phyloP scores from a whole-genome alignment of 441 rosid species.

The Pelargonium australe region DNA sequence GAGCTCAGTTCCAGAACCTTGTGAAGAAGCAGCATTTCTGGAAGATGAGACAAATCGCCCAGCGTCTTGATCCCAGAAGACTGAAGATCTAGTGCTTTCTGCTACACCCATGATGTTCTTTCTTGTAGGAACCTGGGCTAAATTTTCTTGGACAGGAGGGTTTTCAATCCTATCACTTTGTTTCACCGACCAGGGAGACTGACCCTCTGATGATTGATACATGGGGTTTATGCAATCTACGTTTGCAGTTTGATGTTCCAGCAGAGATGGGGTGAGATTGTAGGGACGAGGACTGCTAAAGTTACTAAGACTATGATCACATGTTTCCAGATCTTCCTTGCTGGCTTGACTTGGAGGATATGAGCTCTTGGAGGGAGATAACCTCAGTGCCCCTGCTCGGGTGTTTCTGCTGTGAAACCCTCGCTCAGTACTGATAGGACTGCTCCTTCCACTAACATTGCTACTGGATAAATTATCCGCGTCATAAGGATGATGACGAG shows the following conservation, averaged over 20 bases:
- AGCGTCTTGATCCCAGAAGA: conserved; percentile 86
- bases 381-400: conserved; percentile 33
- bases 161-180: conserved; percentile 29
- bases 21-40: conserved; percentile 27
- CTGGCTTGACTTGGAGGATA: conserved; percentile 56
- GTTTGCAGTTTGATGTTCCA: conserved; percentile 37
- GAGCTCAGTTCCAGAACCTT: conserved; percentile 47
- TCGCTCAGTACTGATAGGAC: conserved; percentile 50
- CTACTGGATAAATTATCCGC: conserved; percentile 52
- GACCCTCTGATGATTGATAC: conserved; percentile 50
- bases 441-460: conserved; percentile 68
- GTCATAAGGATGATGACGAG: conserved; percentile 46
- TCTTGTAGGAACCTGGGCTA: conserved; percentile 24
- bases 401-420: conserved; percentile 33
- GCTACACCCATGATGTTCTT: conserved; percentile 23
- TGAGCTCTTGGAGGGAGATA: conserved; percentile 36
- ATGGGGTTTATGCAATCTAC: conserved; percentile 74
- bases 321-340: conserved; percentile 51
- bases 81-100: conserved; percentile 46
- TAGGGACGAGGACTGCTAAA: conserved; percentile 52
- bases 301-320: conserved; percentile 46
- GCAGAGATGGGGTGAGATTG: conserved; percentile 35
- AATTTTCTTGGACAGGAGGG: conserved; percentile 19
- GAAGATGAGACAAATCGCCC: conserved; percentile 66
- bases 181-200: conserved; percentile 48